Conservation (phyloP, 2,329 filamentous ascomycete species). For the Triangularia setosa region DNA sequence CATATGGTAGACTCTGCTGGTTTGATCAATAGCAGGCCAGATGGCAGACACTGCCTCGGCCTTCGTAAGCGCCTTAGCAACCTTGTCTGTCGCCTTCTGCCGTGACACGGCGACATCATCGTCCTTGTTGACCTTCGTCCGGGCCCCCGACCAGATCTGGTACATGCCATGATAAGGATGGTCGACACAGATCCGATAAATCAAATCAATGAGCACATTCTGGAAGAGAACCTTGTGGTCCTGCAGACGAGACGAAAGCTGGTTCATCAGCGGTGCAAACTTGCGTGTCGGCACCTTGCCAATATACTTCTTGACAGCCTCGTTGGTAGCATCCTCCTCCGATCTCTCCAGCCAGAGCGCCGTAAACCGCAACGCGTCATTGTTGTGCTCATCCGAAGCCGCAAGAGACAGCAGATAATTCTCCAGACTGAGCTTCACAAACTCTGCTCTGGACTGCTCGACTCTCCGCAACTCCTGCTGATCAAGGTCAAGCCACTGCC, state of each 20-base stretch:
- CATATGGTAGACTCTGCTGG: constrained; percentile 62
- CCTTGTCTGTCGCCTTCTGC: constrained; percentile 64
- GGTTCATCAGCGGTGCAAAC: constrained; percentile 90
- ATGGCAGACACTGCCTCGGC: constrained; percentile 49
- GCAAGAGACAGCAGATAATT: constrained; percentile 85
- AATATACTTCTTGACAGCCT: constrained; percentile 68
- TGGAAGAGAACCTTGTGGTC: constrained; percentile 70
- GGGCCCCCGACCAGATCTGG: constrained; percentile 82
- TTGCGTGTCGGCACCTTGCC: constrained; percentile 79
- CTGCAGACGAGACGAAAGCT: constrained; percentile 88
- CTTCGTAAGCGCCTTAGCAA: constrained; percentile 59
- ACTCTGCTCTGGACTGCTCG: constrained; percentile 70
- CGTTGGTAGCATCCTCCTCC: constrained; percentile 70
- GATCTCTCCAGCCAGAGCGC: constrained; percentile 91
- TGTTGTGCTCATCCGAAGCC: constrained; percentile 84
- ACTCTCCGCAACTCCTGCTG: constrained; percentile 80
- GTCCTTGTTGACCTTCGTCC: constrained; percentile 62
- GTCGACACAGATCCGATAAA: constrained; percentile 81
- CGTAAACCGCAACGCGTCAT: constrained; percentile 86
- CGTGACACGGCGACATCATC: constrained; percentile 74
- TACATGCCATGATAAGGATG: constrained; percentile 98
- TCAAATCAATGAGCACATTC: constrained; percentile 64
- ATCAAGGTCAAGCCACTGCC: constrained; percentile 86
- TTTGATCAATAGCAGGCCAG: constrained; percentile 70
- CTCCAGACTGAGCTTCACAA: constrained; percentile 83